phyloP scores from a whole-genome alignment of 2,329 filamentous ascomycete species.

The Rutstroemia sp. region DNA sequence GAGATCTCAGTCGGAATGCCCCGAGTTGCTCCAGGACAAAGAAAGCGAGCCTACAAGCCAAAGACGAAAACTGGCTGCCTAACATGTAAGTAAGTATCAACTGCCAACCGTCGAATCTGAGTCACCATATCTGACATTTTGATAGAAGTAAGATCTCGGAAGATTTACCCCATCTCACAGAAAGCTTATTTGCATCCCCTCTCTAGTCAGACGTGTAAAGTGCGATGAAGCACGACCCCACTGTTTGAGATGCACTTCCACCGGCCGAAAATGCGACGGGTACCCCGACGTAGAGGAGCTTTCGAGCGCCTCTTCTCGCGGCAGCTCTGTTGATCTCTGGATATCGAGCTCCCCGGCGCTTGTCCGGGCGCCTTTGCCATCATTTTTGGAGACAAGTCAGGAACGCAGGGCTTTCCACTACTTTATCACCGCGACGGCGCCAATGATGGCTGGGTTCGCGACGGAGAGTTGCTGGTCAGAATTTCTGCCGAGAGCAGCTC shows the following conservation, averaged over 20 bases:
- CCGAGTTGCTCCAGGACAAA: neutral
- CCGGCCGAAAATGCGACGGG: neutral
- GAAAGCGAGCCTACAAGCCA: constrained; percentile 1
- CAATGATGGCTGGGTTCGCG: neutral
- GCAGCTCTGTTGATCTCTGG: neutral
- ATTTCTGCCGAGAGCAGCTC: neutral
- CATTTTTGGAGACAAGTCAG: neutral
- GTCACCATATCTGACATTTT: neutral
- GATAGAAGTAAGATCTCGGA: neutral
- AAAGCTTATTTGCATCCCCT: neutral
- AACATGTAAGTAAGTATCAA: neutral
- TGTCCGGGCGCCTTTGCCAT: neutral
- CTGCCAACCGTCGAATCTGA: neutral
- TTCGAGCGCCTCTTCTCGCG: neutral
- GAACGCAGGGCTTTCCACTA: constrained; percentile 1
- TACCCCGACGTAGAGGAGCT: neutral
- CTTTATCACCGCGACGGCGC: neutral
- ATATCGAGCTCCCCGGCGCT: neutral
- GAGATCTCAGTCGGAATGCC: neutral
- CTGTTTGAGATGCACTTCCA: neutral
- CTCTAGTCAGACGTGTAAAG: constrained; percentile 1
- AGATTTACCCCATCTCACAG: neutral
- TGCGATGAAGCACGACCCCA: neutral
- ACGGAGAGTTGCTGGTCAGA: neutral
- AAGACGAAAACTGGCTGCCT: neutral